phyloP scores from a whole-genome alignment of 116 monocot genomes.

The Posidonia oceanica region DNA sequence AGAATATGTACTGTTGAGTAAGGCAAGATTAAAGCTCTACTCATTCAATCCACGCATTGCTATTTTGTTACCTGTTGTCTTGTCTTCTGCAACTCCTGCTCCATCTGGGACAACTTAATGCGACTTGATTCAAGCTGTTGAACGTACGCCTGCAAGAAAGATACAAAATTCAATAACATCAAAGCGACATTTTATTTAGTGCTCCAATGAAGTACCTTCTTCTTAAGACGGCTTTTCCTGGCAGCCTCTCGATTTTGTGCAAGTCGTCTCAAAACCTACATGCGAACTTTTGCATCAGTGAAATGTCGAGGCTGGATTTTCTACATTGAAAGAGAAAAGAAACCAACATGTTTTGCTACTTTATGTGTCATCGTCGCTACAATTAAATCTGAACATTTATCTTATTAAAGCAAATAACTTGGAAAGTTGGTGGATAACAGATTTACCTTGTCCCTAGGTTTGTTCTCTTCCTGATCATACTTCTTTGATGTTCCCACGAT shows the following conservation, averaged over 20 bases:
- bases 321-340: neutral
- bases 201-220: slow-evolving; percentile 41
- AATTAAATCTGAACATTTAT: no score
- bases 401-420: neutral
- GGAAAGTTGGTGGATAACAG: neutral
- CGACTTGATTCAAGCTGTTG: slow-evolving; percentile 84
- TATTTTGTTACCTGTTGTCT: slow-evolving; percentile 36
- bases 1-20: neutral
- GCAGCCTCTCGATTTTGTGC: slow-evolving; percentile 99
- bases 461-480: slow-evolving; percentile 58
- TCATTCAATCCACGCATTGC: neutral
- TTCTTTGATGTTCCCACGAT: slow-evolving; percentile 25
- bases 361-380: no score
- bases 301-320: neutral
- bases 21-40: neutral
- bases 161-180: neutral
- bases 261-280: slow-evolving; percentile 67
- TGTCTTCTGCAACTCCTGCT: slow-evolving; percentile 63
- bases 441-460: slow-evolving; percentile 53
- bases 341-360: neutral
- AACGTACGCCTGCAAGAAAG: slow-evolving; percentile 56
- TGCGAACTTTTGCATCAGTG: neutral
- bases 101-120: slow-evolving; percentile 57
- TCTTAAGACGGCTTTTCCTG: slow-evolving; percentile 79
- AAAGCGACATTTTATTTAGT: neutral